Base-by-base conservation (phyloP, 257 asterid species). In the Gentiana dahurica region DNA sequence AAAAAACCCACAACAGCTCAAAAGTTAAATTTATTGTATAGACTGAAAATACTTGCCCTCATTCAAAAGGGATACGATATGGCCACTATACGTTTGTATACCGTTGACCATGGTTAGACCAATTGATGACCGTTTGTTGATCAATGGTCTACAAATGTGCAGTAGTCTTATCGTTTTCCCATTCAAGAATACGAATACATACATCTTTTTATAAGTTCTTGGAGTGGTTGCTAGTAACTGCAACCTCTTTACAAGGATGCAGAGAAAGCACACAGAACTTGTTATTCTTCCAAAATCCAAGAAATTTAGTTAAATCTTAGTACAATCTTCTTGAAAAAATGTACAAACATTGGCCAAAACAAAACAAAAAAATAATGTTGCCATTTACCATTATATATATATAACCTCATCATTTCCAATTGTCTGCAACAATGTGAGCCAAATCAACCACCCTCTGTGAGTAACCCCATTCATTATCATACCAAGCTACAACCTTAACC, bases 391-490 rank as follows among this genome's bases (percentile, higher is more conserved):
- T 15, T 39, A 48, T 49, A 46, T 49, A 46, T 48, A 3, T 41
- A 62, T 50, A 49, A 38, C 24, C 35, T 33, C 47, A 87, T 62
- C 75, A 87, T 73, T 84, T 87, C 98, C 98, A 90, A 62, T 81
- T 74, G 77, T 79, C 77, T 44, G 98, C 98, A 72, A 82, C 94
- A 75, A 90, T 90, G 82, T 87, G 83, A 58, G 98, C 98, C 66
- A 90, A 91, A 77, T 90, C 98, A 68, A 87, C 98, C 49, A 87
- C 98, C 82, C 98, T 87, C 80, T 90, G 98, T n/a, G 98, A 90
- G 84, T 90, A 90, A 5, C 96, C 97, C 96, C 97, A 90, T 69
- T 90, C 96, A 54, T 90, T 90, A 67, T 90, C 98, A 52, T 87
- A 90, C 98, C 98, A 90, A 9, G 98, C 98, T 45, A 90, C 83